A percentile compares a stretch with the other conserved stretches of the same genome.
These are phyloP conservation scores for Geotrichum carabidarum DNA, from an alignment of 1,139 yeast genomes.

Conservation along the genomic window DNA sequence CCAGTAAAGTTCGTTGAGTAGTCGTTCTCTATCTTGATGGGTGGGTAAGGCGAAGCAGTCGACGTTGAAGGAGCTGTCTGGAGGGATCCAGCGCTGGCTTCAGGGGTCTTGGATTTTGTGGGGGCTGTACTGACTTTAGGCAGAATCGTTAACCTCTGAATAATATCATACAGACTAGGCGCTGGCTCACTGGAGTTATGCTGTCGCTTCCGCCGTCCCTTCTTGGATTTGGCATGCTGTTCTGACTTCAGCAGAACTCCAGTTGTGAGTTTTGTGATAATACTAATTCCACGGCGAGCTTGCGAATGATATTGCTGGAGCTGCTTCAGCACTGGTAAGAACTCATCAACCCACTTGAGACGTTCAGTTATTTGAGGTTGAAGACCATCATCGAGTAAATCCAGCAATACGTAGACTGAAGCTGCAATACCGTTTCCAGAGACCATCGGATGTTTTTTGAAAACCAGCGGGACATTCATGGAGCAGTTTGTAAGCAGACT, in stretches of 20 bases:
- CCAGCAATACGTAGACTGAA: conserved; percentile 19
- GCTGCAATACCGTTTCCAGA: conserved; percentile 21
- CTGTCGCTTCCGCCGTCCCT: background rate
- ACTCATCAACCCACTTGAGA: conserved; percentile 15
- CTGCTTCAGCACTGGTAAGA: conserved; percentile 13
- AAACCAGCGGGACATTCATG: conserved; percentile 10
- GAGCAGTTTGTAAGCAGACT: conserved; percentile 12
- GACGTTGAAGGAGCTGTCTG: background rate
- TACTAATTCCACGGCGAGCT: conserved; percentile 18
- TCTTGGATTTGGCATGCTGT: background rate
- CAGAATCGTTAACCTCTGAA: conserved; percentile 18
- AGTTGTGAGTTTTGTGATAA: conserved; percentile 16
- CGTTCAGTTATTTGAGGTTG: conserved; percentile 13
- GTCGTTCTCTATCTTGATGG: too few species aligned
- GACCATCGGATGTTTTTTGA: conserved; percentile 19
- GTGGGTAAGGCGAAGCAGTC: background rate
- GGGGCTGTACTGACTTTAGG: conserved; percentile 20
- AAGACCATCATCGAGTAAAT: conserved; percentile 15
- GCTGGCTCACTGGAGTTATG: conserved; percentile 8
- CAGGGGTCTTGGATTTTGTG: background rate
- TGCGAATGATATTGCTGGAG: conserved; percentile 18
- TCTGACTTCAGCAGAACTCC: conserved; percentile 11
- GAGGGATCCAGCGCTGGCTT: background rate
- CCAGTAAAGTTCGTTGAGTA: too few species aligned
- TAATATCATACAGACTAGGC: conserved; percentile 18